phyloP scores from a whole-genome alignment of 2,329 filamentous ascomycete species.

The Aureobasidium mangrovei region DNA sequence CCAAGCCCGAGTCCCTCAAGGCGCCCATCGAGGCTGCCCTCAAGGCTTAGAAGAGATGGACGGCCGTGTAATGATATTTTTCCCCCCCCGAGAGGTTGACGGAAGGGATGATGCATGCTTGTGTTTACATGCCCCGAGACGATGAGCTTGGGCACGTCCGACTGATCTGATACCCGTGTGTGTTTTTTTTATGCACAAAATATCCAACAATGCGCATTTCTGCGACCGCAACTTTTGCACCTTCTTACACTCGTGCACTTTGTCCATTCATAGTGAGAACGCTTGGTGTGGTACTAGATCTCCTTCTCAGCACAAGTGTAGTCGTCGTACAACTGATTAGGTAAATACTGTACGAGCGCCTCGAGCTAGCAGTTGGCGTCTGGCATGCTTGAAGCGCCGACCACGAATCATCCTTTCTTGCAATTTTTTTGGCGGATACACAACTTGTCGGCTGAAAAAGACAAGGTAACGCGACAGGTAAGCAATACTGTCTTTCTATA shows the following conservation, averaged over 20 bases:
- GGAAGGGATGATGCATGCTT: not conserved
- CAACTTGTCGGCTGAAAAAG: too few species aligned
- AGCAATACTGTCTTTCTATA: not conserved
- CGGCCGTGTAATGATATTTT: too few species aligned
- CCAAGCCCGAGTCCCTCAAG: constrained; percentile 77
- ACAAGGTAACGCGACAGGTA: not conserved
- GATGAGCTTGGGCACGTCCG: not conserved
- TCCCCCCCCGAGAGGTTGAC: not conserved
- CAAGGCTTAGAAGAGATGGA: constrained; percentile 24
- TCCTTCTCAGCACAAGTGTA: too few species aligned
- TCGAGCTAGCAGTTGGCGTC: too few species aligned
- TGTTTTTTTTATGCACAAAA: not conserved
- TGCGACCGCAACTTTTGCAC: not conserved
- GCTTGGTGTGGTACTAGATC: too few species aligned
- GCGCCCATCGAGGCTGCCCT: constrained; percentile 66
- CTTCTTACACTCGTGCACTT: too few species aligned
- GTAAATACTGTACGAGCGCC: too few species aligned
- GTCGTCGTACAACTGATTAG: too few species aligned
- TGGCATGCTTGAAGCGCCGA: not conserved
- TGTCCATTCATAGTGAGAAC: too few species aligned
- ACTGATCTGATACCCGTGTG: constrained; percentile 5
- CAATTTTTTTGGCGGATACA: too few species aligned
- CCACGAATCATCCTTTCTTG: not conserved
- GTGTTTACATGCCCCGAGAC: not conserved
- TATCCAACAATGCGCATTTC: not conserved